These are phyloP conservation scores for Firmiana major DNA, from an alignment of 345 rosid species.

Conservation along the genomic window DNA sequence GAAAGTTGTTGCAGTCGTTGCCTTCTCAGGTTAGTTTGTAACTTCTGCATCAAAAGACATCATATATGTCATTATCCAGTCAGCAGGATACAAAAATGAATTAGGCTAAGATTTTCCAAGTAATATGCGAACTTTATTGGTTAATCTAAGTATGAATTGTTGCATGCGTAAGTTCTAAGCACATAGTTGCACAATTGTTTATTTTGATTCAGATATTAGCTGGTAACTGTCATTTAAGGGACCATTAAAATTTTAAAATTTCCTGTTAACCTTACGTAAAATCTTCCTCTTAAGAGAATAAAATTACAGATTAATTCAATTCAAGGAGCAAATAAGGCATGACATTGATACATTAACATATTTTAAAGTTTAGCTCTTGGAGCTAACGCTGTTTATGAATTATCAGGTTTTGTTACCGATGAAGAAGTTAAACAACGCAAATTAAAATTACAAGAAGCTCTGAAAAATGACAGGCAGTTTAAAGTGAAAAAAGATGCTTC, in stretches of 20 bases:
- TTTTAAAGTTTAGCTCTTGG: neutral
- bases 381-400: neutral
- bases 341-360: neutral
- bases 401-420: slow-evolving; percentile 73
- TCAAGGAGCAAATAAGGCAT: neutral
- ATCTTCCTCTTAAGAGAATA: neutral
- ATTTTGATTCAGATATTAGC: no score
- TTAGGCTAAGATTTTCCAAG: neutral
- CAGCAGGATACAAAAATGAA: neutral
- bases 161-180: neutral
- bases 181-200: no score
- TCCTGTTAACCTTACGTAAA: neutral
- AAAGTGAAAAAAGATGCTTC: slow-evolving; percentile 56
- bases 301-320: neutral
- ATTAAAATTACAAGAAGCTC: slow-evolving; percentile 46
- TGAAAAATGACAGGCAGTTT: slow-evolving; percentile 49
- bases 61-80: neutral
- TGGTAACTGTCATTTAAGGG: neutral
- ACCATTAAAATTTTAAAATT: neutral
- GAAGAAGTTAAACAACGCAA: slow-evolving; percentile 72
- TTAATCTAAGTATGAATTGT: neutral
- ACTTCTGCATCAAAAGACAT: neutral
- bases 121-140: neutral
- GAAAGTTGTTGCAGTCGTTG: slow-evolving; percentile 67
- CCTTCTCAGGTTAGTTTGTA: slow-evolving; percentile 67